Evolutionary conservation across 2,329 filamentous ascomycete genomes (phyloP).

Genomic region (Podosphaera leucotricha): DNA sequence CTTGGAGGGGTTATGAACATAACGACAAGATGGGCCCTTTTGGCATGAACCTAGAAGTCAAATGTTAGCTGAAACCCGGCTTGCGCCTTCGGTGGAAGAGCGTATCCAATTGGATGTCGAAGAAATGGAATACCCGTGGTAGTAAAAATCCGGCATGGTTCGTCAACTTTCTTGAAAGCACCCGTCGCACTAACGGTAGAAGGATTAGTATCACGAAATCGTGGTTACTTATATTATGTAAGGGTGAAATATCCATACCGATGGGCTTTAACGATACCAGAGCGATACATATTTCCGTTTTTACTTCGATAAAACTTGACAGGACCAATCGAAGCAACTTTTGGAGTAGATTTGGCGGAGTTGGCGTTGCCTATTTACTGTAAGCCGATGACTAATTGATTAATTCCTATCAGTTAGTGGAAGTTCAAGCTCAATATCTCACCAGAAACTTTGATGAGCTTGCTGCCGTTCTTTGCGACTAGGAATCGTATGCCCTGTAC

Average conservation of each 20-base stretch:
- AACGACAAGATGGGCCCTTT: conserved; percentile 59
- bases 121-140: conserved; percentile 35
- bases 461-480: conserved; percentile 57
- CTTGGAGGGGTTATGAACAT: conserved; percentile 62
- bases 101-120: conserved; percentile 11
- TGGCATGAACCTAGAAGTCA: conserved; percentile 49
- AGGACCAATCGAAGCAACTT: conserved; percentile 46
- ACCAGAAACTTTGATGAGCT: conserved; percentile 55
- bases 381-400: conserved; percentile 11
- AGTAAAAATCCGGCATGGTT: conserved; percentile 50
- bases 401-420: conserved; percentile 1
- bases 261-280: conserved; percentile 50
- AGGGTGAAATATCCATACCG: conserved; percentile 30
- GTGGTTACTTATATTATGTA: background rate
- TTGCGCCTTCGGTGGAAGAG: conserved; percentile 5
- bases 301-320: conserved; percentile 72
- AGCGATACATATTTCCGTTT: conserved; percentile 63
- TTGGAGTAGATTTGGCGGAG: conserved; percentile 45
- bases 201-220: conserved; percentile 12
- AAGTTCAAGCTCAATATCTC: conserved; percentile 12
- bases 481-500: conserved; percentile 46
- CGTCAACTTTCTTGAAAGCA: conserved; percentile 41
- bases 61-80: conserved; percentile 14
- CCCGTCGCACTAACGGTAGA: conserved; percentile 16
- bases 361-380: conserved; percentile 29